phyloP scores from a whole-genome alignment of 2,329 filamentous ascomycete species.

The Myriangium duriaei region DNA sequence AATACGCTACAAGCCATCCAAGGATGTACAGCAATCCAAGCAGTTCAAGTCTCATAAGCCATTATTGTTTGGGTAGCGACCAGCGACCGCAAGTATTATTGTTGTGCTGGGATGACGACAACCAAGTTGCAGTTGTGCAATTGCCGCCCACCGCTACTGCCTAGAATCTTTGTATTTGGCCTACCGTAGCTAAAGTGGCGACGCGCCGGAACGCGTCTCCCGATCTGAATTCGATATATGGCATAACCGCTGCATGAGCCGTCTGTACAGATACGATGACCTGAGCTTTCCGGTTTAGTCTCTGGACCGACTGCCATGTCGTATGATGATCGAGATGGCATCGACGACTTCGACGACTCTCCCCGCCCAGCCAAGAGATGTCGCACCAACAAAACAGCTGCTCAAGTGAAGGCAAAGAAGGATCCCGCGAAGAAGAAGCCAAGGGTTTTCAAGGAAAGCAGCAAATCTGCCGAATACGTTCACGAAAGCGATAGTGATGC shows the following conservation, averaged over 20 bases:
- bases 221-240: too few relatives aligned
- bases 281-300: too few relatives aligned
- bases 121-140: too few relatives aligned
- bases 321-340: neutral
- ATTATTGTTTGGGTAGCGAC: too few relatives aligned
- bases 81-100: too few relatives aligned
- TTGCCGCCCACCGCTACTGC: too few relatives aligned
- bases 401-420: constrained; percentile 14
- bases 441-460: constrained; percentile 6
- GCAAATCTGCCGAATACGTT: neutral
- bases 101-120: too few relatives aligned
- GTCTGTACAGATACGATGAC: too few relatives aligned
- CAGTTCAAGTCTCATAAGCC: too few relatives aligned
- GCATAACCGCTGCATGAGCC: too few relatives aligned
- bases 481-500: constrained; percentile 4
- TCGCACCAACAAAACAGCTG: constrained; percentile 10
- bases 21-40: too few relatives aligned
- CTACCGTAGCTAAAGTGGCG: neutral
- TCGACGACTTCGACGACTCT: constrained; percentile 19
- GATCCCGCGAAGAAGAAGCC: constrained; percentile 8
- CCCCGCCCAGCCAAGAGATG: constrained; percentile 22
- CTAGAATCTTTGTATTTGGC: neutral
- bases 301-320: constrained; percentile 2
- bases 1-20: too few relatives aligned
- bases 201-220: neutral